Evolutionary conservation across 1,284 basidiomycete species (phyloP).

Genomic region (Termitomyces sp.): DNA sequence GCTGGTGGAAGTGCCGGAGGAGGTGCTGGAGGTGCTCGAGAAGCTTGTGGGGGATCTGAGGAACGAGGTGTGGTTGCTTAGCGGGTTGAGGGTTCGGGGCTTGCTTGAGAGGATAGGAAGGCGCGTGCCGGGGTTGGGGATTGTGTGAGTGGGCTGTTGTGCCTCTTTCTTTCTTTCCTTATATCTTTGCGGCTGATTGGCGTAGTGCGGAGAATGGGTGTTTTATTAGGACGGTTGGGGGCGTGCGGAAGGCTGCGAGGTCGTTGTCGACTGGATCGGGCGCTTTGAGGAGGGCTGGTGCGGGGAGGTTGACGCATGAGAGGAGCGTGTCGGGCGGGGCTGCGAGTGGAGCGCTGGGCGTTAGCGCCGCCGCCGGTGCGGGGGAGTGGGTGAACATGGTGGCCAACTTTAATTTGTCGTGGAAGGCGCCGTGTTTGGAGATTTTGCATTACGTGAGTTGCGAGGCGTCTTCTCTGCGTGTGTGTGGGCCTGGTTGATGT

Average conservation of each 20-base stretch:
- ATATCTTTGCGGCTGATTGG: no score
- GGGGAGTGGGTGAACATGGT: slow-evolving; percentile 75
- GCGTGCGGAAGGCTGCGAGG: slow-evolving; percentile 2
- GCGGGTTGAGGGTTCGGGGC: slow-evolving; percentile 62
- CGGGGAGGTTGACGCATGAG: not conserved
- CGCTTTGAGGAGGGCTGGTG: not conserved
- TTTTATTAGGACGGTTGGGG: slow-evolving; percentile 58
- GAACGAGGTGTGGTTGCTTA: slow-evolving; percentile 82
- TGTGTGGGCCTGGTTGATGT: no score
- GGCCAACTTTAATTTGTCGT: slow-evolving; percentile 70
- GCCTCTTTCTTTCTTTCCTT: no score
- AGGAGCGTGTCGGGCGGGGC: not conserved
- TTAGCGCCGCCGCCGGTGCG: not conserved
- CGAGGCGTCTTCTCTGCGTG: no score
- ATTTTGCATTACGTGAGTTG: slow-evolving; percentile 77
- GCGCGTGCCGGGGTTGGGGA: slow-evolving; percentile 64
- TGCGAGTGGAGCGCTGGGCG: not conserved
- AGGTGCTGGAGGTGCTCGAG: slow-evolving; percentile 54
- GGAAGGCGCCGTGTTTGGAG: slow-evolving; percentile 76
- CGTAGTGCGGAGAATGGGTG: slow-evolving; percentile 82
- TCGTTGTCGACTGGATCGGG: slow-evolving; percentile 8
- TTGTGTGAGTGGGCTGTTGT: slow-evolving; percentile 49
- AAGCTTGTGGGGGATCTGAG: slow-evolving; percentile 56
- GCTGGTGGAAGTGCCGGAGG: slow-evolving; percentile 45
- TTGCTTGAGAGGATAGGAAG: slow-evolving; percentile 61